Percentiles rank a stretch among this genome's conserved stretches.
Evolutionary conservation across 2,329 filamentous ascomycete genomes (phyloP).

Genomic region (Mycosphaerella arachidis): DNA sequence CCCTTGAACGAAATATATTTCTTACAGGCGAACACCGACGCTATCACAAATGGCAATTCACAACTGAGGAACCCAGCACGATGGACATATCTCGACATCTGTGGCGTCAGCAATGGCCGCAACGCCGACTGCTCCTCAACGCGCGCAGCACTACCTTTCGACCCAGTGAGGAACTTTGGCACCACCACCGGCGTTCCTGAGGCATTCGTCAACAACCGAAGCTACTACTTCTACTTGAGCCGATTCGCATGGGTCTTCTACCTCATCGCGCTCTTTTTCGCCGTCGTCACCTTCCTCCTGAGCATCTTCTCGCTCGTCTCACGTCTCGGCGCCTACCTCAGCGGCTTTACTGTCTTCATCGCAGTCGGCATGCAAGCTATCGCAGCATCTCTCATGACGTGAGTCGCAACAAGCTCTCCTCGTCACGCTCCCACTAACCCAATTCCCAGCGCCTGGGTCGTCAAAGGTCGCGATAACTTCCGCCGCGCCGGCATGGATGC

Average conservation of each 20-base stretch:
- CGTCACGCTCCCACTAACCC: too few species aligned
- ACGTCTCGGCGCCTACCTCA: conserved; percentile 64
- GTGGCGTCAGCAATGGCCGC: conserved; percentile 55
- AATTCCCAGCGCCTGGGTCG: conserved; percentile 64
- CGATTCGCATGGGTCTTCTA: conserved; percentile 92
- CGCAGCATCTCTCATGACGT: conserved; percentile 72
- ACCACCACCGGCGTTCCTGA: conserved; percentile 51
- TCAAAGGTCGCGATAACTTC: conserved; percentile 66
- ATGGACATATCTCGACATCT: conserved; percentile 90
- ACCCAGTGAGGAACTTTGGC: conserved; percentile 56
- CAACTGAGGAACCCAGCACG: conserved; percentile 58
- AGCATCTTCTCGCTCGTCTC: conserved; percentile 67
- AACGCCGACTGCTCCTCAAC: conserved; percentile 58
- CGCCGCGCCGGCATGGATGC: conserved; percentile 52
- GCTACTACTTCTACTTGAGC: conserved; percentile 77
- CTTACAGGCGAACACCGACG: conserved; percentile 70
- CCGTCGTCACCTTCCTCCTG: conserved; percentile 61
- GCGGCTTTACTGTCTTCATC: conserved; percentile 53
- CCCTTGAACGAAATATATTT: conserved; percentile 78
- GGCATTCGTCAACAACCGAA: conserved; percentile 52
- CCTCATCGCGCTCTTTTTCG: conserved; percentile 78
- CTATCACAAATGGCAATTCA: conserved; percentile 59
- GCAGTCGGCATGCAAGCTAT: conserved; percentile 67
- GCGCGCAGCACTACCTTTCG: conserved; percentile 63
- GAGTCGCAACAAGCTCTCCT: too few species aligned